These are phyloP conservation scores for Phytophthora ohioensis DNA, from an alignment of 352 stramenopile species.

Conservation along the genomic window DNA sequence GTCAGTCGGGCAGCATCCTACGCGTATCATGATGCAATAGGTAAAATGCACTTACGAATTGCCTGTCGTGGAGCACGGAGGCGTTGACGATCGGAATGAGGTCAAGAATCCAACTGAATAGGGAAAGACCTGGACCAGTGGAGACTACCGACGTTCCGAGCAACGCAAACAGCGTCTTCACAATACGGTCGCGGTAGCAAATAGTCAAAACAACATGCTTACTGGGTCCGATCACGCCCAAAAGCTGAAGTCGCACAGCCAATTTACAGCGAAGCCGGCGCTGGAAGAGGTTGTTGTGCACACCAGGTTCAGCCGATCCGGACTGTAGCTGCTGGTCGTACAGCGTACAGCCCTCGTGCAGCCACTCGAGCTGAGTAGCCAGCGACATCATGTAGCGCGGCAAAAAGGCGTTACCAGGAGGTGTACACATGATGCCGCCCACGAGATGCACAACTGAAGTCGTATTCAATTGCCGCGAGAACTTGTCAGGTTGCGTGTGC, in stretches of 20 bases:
- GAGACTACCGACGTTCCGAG: slow-evolving; percentile 74
- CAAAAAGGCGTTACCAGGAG: slow-evolving; percentile 72
- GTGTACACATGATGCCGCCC: slow-evolving; percentile 78
- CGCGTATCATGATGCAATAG: slow-evolving; percentile 1
- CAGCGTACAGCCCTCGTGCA: slow-evolving; percentile 68
- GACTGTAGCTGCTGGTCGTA: slow-evolving; percentile 51
- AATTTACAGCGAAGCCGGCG: slow-evolving; percentile 78
- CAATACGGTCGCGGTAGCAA: slow-evolving; percentile 86
- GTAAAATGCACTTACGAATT: slow-evolving; percentile 66
- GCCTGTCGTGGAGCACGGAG: slow-evolving; percentile 75
- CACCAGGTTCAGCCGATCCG: slow-evolving; percentile 11
- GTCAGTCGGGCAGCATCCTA: slow-evolving; percentile 17
- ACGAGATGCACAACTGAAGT: slow-evolving; percentile 78
- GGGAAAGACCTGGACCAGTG: slow-evolving; percentile 64
- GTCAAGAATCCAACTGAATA: slow-evolving; percentile 91
- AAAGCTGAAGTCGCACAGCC: slow-evolving; percentile 78
- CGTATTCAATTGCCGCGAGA: slow-evolving; percentile 70
- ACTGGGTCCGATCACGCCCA: slow-evolving; percentile 73
- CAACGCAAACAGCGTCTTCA: slow-evolving; percentile 83
- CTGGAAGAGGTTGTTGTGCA: slow-evolving; percentile 43
- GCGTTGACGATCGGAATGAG: slow-evolving; percentile 82
- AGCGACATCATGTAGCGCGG: slow-evolving; percentile 91
- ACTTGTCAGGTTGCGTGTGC: slow-evolving; percentile 63
- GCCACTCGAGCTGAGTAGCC: slow-evolving; percentile 75
- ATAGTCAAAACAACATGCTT: slow-evolving; percentile 85